Base-by-base conservation (phyloP, 768 basidiomycete genomes). In the Glaciozyma antarctica region DNA sequence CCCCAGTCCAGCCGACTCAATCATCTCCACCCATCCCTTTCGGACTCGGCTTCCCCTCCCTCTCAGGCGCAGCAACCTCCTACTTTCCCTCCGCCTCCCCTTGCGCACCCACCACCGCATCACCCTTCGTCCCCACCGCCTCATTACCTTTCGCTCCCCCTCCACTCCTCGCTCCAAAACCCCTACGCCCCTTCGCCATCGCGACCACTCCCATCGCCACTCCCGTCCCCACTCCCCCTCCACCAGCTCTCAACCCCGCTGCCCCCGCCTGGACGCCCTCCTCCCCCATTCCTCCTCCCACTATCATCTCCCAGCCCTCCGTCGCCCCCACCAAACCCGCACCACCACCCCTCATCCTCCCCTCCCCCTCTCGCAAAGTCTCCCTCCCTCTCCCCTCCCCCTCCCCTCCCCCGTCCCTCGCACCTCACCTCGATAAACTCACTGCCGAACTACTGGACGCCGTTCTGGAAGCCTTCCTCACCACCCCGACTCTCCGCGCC, bases 151-250 rank as follows among this genome's bases (percentile, higher is more conserved):
- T 17, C 32, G n/a, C 48, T 32, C 47, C 32, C 44, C 7, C 19
- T 1, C 62, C 17, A 38, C 59, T 7, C 61, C 63, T 62, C 24
- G 70, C 65, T 52, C 57, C 15, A 30, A 41, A 15, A 67, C 7
- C 28, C 58, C 17, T 62, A 65, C 62, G 47, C 58, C 15, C 58
- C 60, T 26, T 43, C 38, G 9, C 26, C 38, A 41, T 59, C 48
- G 49, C 26, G 30, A 59, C 54, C 47, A 2, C 41, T 62, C 24
- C 41, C 70, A 9, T 72, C 41, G 9, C 21, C 58, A 16, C 47
- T 32, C 34, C 12, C 54, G 12, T 2, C 63, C 19, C 5, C 38
- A 10, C 38, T 63, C 21, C 54, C 47, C 19, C 49, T 34, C 48
- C 44, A 17, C 38, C 55, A 19, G 16, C 52, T 24, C 16, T 22